A percentile compares a stretch with the other conserved stretches of the same genome.
phyloP scores from a whole-genome alignment of 768 basidiomycete species.

The Mrakia hoshinonis region DNA sequence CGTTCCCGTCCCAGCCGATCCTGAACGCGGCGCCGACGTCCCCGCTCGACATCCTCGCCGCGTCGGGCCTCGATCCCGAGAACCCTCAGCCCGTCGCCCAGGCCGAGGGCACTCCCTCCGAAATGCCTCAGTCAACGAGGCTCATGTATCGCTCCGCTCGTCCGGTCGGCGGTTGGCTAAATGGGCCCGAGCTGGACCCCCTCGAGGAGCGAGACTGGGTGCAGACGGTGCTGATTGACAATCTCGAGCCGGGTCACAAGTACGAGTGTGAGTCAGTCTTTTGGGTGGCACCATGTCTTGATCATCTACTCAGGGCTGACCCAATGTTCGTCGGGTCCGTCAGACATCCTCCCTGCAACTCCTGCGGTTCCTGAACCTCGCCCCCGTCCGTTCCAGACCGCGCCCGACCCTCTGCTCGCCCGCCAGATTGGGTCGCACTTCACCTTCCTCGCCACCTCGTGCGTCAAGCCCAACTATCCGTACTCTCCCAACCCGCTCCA shows the following conservation, averaged over 20 bases:
- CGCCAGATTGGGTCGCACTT: constrained; percentile 49
- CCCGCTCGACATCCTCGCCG: not conserved
- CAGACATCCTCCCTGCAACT: constrained; percentile 31
- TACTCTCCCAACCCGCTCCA: constrained; percentile 51
- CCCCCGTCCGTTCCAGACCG: constrained; percentile 57
- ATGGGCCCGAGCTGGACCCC: not conserved
- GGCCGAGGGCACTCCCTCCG: not conserved
- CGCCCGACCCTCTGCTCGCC: constrained; percentile 58
- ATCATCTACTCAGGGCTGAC: not conserved
- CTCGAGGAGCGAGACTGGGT: constrained; percentile 7
- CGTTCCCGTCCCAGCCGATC: constrained; percentile 4
- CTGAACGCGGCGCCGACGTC: not conserved
- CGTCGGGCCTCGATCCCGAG: not conserved
- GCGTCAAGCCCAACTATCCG: constrained; percentile 57
- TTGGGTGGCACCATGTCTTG: not conserved
- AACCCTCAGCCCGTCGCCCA: not conserved
- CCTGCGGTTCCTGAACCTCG: constrained; percentile 49
- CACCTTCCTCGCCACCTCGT: constrained; percentile 61
- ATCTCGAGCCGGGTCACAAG: not conserved
- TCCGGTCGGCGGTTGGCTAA: not conserved
- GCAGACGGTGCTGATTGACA: not conserved
- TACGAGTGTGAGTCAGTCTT: constrained; percentile 38
- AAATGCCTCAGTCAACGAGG: not conserved
- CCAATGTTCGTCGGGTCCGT: not conserved
- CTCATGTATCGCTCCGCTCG: not conserved